Percentiles rank a stretch among this genome's conserved stretches.
phyloP scores from a whole-genome alignment of 345 rosid genomes.

The Citrus cavaleriei region DNA sequence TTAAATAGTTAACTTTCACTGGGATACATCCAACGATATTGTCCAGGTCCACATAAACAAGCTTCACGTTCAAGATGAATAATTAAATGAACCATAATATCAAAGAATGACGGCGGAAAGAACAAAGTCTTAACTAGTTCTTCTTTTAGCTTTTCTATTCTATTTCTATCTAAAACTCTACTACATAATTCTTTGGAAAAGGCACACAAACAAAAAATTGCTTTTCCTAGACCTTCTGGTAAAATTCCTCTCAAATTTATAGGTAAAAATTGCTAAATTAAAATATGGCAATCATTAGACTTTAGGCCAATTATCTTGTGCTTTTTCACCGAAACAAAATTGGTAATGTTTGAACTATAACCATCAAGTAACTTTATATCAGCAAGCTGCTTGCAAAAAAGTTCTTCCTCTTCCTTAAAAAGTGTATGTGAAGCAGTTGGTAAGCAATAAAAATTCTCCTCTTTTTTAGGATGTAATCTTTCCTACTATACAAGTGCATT shows the following conservation, averaged over 20 bases:
- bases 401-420: neutral
- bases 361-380: neutral
- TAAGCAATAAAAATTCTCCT: too few species aligned
- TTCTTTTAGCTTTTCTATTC: neutral
- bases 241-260: too few species aligned
- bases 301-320: neutral
- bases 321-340: neutral
- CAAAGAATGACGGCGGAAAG: neutral
- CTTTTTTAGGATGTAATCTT: too few species aligned
- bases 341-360: neutral
- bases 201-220: neutral
- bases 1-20: neutral
- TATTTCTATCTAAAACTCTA: neutral
- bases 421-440: neutral
- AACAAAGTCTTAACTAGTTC: neutral
- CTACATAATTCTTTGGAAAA: neutral
- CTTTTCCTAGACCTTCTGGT: neutral
- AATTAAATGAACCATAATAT: neutral
- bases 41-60: neutral
- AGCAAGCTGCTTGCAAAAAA: neutral
- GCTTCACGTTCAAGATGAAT: neutral
- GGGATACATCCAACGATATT: neutral
- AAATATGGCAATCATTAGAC: neutral
- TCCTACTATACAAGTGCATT: too few species aligned
- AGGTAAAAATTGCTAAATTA: neutral